Percentiles rank a stretch among this genome's conserved stretches.
Evolutionary conservation across 345 rosid genomes (phyloP).

Genomic region (Brassica cretica): DNA sequence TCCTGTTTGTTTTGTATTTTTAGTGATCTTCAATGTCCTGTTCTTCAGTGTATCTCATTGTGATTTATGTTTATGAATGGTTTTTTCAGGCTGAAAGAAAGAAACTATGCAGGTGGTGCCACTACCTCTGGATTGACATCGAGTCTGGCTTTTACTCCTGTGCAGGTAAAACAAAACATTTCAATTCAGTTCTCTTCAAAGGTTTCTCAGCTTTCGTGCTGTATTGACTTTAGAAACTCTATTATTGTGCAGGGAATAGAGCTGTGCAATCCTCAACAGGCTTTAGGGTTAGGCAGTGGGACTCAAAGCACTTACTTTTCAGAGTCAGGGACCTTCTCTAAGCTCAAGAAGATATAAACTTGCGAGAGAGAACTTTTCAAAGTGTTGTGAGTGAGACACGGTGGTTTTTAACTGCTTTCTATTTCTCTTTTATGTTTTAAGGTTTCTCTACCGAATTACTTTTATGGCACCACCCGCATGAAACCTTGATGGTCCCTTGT

Average conservation of each 20-base stretch:
- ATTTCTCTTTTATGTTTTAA: background rate
- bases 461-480: conserved; percentile 7
- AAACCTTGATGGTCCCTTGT: background rate
- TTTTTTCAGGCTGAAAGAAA: conserved; percentile 80
- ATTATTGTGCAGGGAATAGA: conserved; percentile 70
- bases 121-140: conserved; percentile 90
- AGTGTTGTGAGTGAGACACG: conserved; percentile 6
- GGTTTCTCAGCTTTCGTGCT: background rate
- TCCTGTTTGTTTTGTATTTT: background rate
- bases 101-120: conserved; percentile 73
- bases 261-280: conserved; percentile 85
- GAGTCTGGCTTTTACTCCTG: conserved; percentile 93
- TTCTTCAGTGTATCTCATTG: conserved; percentile 21
- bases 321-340: conserved; percentile 86
- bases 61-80: conserved; percentile 13
- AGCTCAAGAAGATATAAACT: conserved; percentile 67
- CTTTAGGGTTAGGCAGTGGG: conserved; percentile 77
- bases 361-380: background rate
- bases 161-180: conserved; percentile 57
- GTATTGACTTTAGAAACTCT: background rate
- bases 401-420: conserved; percentile 17
- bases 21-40: background rate
- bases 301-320: conserved; percentile 97
- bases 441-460: background rate
- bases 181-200: conserved; percentile 10